phyloP scores from a whole-genome alignment of 371 early-diverging fungal species.

The Apophysomyces sp. region DNA sequence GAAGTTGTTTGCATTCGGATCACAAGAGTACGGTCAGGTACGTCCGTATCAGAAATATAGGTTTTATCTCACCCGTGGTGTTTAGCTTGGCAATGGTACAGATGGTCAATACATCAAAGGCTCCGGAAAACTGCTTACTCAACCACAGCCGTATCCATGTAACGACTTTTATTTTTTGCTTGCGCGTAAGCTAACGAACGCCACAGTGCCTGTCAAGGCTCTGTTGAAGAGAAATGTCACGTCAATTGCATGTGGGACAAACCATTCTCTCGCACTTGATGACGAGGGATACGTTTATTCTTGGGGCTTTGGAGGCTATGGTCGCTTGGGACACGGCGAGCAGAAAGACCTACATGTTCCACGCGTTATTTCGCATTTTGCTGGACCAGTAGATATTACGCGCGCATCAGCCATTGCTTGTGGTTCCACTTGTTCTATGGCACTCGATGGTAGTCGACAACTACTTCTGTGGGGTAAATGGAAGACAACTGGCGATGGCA shows the following conservation, averaged over 20 bases:
- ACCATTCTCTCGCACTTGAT: slow-evolving; percentile 54
- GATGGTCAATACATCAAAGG: slow-evolving; percentile 39
- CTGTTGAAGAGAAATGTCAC: slow-evolving; percentile 26
- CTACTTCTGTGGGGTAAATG: slow-evolving; percentile 50
- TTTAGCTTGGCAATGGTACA: slow-evolving; percentile 44
- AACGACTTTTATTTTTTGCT: too few species aligned
- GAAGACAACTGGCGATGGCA: slow-evolving; percentile 50
- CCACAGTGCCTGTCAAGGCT: slow-evolving; percentile 32
- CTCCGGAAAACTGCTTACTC: slow-evolving; percentile 34
- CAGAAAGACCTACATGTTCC: slow-evolving; percentile 38
- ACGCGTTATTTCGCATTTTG: slow-evolving; percentile 31
- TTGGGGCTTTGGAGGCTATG: slow-evolving; percentile 62
- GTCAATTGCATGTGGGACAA: slow-evolving; percentile 50
- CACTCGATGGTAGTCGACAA: slow-evolving; percentile 36
- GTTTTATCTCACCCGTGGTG: neutral
- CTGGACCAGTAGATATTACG: slow-evolving; percentile 25
- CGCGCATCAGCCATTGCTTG: slow-evolving; percentile 35
- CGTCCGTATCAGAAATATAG: neutral
- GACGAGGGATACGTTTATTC: slow-evolving; percentile 45
- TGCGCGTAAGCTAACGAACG: too few species aligned
- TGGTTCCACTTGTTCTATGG: slow-evolving; percentile 46
- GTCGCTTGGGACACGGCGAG: slow-evolving; percentile 49
- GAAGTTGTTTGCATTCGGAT: slow-evolving; percentile 42
- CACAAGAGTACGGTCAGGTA: slow-evolving; percentile 49
- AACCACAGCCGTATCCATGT: slow-evolving; percentile 41